These are phyloP conservation scores for Vinca minor DNA, from an alignment of 257 asterid species.

Conservation along the genomic window DNA sequence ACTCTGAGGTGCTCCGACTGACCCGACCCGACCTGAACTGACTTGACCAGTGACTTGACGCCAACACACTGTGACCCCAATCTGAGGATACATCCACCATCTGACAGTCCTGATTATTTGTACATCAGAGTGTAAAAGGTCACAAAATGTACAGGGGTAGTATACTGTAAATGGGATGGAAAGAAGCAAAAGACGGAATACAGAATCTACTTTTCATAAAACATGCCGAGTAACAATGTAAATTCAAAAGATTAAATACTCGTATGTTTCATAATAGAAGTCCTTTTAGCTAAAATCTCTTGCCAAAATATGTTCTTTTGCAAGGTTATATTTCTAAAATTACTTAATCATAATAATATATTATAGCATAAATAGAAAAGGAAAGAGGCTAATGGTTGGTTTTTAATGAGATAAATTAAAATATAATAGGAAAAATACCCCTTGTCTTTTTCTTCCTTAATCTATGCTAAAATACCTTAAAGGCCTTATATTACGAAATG, in stretches of 20 bases:
- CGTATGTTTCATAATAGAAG: no score
- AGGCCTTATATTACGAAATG: no score
- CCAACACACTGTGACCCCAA: slow-evolving; percentile 30
- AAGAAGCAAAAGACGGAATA: neutral
- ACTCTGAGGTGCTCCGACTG: slow-evolving; percentile 38
- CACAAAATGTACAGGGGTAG: neutral
- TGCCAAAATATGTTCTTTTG: no score
- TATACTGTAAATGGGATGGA: neutral
- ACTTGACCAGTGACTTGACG: slow-evolving; percentile 32
- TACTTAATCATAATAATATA: no score
- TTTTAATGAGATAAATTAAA: no score
- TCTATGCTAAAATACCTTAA: no score
- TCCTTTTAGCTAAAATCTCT: no score
- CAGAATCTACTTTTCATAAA: neutral
- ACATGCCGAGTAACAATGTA: neutral
- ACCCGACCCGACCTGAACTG: slow-evolving; percentile 40
- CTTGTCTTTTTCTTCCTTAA: no score
- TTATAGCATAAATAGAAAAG: no score
- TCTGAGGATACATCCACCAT: slow-evolving; percentile 23
- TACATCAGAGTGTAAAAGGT: neutral
- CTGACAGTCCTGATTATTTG: slow-evolving; percentile 11
- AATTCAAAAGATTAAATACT: neutral
- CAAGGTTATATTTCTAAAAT: no score
- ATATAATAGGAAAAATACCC: no score
- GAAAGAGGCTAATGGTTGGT: no score